Evolutionary conservation across 129 eudicot genomes (phyloP), one percentile per base, ranked within the genome.

Genomic region (Scalesia atractyloides): DNA sequence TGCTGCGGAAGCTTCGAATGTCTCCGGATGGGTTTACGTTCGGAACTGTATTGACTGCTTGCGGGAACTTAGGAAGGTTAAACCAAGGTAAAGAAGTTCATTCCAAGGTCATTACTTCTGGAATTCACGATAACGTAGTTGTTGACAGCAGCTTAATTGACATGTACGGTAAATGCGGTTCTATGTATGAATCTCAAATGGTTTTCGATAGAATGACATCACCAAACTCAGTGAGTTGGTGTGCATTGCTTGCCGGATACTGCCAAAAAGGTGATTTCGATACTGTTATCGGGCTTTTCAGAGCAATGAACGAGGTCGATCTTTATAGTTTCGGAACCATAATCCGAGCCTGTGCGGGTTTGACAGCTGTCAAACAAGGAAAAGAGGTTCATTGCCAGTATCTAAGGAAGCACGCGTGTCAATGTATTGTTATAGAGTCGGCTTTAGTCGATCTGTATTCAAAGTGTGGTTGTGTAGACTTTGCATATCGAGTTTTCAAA

Each of bases 291-390:
- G 68, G 81, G 73, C 73, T 86, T n/a, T 90, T 90, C 56, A 84
- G 86, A 70, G 52, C 14, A 26, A 83, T 82, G 80, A 82, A 84
- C 5, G 74, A 79, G 34, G 70, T 60, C 33, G 85, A 86, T 59
- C 87, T 90, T 43, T 86, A 94, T 66, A 90, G 91, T 76, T 90
- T 90, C 69, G 98, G 96, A 68, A 94, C 96, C n/a, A 76, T 94
- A 57, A 84, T 89, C 15, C 91, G 93, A 22, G 92, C 98, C 3
- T 94, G 98, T 84, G 92, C 97, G n/a, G 96, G 98, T 52, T 79
- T 94, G 76, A 84, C 93, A 36, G 88, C 93, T 39, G 88, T 81
- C 18, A 82, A 81, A 75, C 93, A 86, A 2, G 86, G 88, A 13
- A 90, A 90, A 73, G 93, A 94, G 82, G 79, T 94, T 65, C 98